Conservation (phyloP, 179 eudicot species). For the Silene coronaria region DNA sequence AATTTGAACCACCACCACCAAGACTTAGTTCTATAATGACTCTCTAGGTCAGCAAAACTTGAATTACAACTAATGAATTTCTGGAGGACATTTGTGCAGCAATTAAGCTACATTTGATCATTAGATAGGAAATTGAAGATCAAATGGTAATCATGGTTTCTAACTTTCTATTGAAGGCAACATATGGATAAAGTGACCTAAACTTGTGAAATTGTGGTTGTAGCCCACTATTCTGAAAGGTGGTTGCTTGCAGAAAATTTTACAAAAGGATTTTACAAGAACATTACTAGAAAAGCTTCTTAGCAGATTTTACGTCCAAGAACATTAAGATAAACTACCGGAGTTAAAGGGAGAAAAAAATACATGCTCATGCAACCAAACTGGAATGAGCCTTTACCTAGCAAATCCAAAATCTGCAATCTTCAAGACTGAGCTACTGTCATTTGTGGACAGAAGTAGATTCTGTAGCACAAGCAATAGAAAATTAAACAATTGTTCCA, state of each 20-base stretch:
- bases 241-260: not conserved
- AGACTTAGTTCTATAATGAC: too few species aligned
- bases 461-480: slow-evolving; percentile 47
- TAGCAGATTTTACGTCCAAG: not conserved
- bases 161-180: not conserved
- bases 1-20: too few species aligned
- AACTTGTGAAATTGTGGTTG: not conserved
- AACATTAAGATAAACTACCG: not conserved
- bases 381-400: slow-evolving; percentile 32
- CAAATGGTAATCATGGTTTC: not conserved
- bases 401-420: slow-evolving; percentile 94
- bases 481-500: slow-evolving; percentile 8
- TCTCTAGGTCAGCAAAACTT: not conserved
- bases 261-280: not conserved
- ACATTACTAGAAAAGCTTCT: not conserved
- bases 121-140: not conserved
- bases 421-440: slow-evolving; percentile 62
- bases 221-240: not conserved
- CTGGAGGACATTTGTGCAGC: not conserved
- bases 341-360: too few species aligned
- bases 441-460: slow-evolving; percentile 62
- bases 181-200: not conserved
- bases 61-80: not conserved
- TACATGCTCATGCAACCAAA: not conserved
- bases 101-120: not conserved